Base-by-base conservation (phyloP, 2,329 filamentous ascomycete species). In the Trichoderma koningiopsis region DNA sequence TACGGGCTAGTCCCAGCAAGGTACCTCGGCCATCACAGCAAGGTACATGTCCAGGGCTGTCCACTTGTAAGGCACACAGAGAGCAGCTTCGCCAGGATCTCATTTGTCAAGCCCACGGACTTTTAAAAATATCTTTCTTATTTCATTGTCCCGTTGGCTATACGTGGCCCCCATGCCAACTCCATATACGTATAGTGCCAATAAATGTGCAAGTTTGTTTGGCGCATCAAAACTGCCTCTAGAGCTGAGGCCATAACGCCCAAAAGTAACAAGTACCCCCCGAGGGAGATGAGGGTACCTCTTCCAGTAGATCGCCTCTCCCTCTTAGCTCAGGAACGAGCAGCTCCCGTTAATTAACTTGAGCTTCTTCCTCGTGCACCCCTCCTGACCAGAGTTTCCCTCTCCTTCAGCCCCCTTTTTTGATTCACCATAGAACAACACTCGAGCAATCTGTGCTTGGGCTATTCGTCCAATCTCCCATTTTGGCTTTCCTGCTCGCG, bases 301-400 rank as follows among this genome's bases (percentile, higher is more conserved):
- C 35, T 67, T 59, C n/a, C 19, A 49, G 55, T 67, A 35, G 35
- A 59, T 43, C 57, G 27, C 19, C 57, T 24, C 27, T 43, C 64
- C 55, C 43, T 58, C 55, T 59, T 67, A 67, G 64, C 64, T 52
- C 64, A 67, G 64, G 64, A 67, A 67, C 65, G 31, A 60, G 65
- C 47, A 61, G 58, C 58, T 68, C 57, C 43, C 47, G 57, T 61
- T 68, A 68, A 68, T 68, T 62, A 68, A 56, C 47, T 33, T 63
- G 49, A 57, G 56, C 24, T 40, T 58, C 58, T 63, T 33, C 29
- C 67, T 58, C 55, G 66, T 70, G 52, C 68, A 60, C 68, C 55
- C 59, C 61, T 69, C 68, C 68, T 56, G 14, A 43, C 16, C 56
- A 22, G 56, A n/a, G 27, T 64, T 65, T 68, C 67, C 63, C 35